phyloP scores from a whole-genome alignment of 2,329 filamentous ascomycete species.

The Sclerotinia subarctica region DNA sequence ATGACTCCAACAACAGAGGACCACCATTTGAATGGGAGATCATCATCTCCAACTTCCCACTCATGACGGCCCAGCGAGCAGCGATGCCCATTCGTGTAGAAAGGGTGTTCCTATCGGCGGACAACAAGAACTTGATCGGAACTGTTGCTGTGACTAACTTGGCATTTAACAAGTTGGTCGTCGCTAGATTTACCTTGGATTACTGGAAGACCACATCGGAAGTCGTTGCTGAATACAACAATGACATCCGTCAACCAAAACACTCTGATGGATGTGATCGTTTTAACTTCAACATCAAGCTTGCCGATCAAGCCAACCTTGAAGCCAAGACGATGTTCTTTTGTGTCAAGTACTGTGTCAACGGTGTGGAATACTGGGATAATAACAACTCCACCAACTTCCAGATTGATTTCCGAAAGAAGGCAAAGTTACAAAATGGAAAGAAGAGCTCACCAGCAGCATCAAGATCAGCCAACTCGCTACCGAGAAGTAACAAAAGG shows the following conservation, averaged over 20 bases:
- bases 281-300: constrained; percentile 91
- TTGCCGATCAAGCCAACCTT: constrained; percentile 86
- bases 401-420: constrained; percentile 89
- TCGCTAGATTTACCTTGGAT: constrained; percentile 93
- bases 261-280: constrained; percentile 70
- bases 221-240: constrained; percentile 81
- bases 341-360: constrained; percentile 83
- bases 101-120: constrained; percentile 78
- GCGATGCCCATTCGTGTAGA: constrained; percentile 74
- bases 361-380: constrained; percentile 88
- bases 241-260: constrained; percentile 69
- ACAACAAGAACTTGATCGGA: constrained; percentile 83
- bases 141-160: constrained; percentile 83
- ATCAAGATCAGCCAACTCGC: constrained; percentile 49
- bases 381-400: constrained; percentile 87
- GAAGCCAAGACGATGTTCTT: constrained; percentile 91
- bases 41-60: constrained; percentile 76
- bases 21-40: constrained; percentile 82
- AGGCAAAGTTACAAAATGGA: constrained; percentile 59
- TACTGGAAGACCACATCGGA: constrained; percentile 99
- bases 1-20: constrained; percentile 38
- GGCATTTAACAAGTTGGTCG: constrained; percentile 82
- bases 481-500: constrained; percentile 66
- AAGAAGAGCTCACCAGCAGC: constrained; percentile 52
- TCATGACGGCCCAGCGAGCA: constrained; percentile 60